Base-by-base conservation (phyloP, 2,329 filamentous ascomycete species). In the Fusarium brevicatenulatum region DNA sequence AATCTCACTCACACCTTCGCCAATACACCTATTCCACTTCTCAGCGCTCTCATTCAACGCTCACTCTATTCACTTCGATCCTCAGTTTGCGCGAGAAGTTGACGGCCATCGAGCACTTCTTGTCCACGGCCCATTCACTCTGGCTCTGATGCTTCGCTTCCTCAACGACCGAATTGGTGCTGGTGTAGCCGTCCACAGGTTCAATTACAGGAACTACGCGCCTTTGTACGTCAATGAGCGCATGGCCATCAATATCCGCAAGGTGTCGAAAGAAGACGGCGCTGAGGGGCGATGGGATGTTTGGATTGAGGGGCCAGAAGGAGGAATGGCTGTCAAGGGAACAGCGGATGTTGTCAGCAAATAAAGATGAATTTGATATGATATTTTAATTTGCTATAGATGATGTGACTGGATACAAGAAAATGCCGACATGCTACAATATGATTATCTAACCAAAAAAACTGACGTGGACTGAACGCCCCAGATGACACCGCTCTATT, bases 11-110 rank as follows among this genome's bases (percentile, higher is more conserved):
- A 88, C 83, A 0, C 94, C 95, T 2, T 91, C 91, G 5, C 85
- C 89, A 6, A 85, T 88, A 9, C 88, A 98, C 9, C 90, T 99
- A 60, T 97, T 97, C 83, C 91, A 95, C 66, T 98, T 95, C 85
- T 96, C 93, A 25, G 95, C 95, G 0, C 88, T 99, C 39, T 95
- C 93, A 5, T 95, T 94, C 85, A 99, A 99, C 81, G 94, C 94
- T 3, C 96, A 99, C 82, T 86, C 88, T 21, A 98, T 99, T 75
- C 96, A 99, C 82, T 86, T 97, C 28, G 93, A 98, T 80, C 88
- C 87, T 3, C 79, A 86, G 47, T 97, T 94, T 82, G 91, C 91
- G 57, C 87, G 87, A 43, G 84, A 88, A 18, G 84, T 91, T 18
- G 96, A 98, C 81, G 93, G 93, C 16, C 91, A 97, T 80, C 87